These are phyloP conservation scores for Hypoxylon sp. DNA, from an alignment of 2,329 filamentous ascomycete species.

Conservation along the genomic window DNA sequence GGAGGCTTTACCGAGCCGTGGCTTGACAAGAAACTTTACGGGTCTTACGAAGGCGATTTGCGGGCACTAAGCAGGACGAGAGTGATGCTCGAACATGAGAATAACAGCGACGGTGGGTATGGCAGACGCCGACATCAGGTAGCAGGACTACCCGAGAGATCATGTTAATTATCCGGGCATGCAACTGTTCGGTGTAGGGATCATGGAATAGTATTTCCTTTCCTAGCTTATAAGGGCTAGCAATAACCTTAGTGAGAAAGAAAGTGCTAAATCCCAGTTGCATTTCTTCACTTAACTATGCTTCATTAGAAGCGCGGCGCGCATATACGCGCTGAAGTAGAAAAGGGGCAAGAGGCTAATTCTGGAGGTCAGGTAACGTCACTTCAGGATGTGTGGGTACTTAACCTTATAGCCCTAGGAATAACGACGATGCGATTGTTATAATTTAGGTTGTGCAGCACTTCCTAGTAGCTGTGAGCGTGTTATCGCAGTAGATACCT, in stretches of 20 bases:
- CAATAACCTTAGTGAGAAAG: too few species aligned
- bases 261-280: too few species aligned
- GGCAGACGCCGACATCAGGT: neutral
- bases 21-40: slow-evolving; percentile 24
- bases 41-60: slow-evolving; percentile 26
- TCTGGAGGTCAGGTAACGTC: too few species aligned
- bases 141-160: neutral
- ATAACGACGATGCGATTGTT: too few species aligned
- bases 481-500: too few species aligned
- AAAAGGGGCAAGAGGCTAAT: neutral
- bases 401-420: too few species aligned
- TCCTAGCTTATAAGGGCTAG: neutral
- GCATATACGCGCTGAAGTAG: neutral
- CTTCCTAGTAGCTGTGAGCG: too few species aligned
- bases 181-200: neutral
- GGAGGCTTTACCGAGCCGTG: slow-evolving; percentile 1
- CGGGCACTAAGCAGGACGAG: slow-evolving; percentile 23
- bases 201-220: neutral
- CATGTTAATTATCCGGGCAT: neutral
- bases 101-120: neutral
- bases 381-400: too few species aligned
- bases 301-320: neutral
- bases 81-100: neutral
- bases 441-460: too few species aligned
- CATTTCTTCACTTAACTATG: neutral